These are phyloP conservation scores for Crithidia expoeki DNA, from an alignment of 208 protist genomes.

Conservation along the genomic window DNA sequence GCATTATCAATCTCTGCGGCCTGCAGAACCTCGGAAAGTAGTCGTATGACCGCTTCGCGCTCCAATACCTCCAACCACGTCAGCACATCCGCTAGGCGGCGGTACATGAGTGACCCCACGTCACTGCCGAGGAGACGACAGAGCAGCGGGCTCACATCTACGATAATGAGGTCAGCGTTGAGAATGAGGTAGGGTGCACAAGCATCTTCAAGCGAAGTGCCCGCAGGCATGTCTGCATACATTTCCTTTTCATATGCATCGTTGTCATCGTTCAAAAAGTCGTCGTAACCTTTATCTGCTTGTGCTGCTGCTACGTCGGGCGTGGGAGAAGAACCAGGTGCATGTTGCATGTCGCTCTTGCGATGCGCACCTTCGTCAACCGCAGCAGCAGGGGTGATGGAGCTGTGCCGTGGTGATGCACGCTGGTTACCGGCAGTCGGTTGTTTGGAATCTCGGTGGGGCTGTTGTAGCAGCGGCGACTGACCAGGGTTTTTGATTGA, in stretches of 20 bases:
- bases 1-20: background rate
- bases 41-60: slow-evolving; percentile 11
- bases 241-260: background rate
- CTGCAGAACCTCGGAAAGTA: slow-evolving; percentile 2
- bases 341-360: too few species aligned
- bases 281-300: background rate
- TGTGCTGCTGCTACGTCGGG: background rate
- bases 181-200: slow-evolving; percentile 51
- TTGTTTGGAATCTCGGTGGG: background rate
- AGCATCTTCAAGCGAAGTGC: slow-evolving; percentile 30
- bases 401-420: background rate
- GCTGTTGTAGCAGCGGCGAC: background rate
- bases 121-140: slow-evolving; percentile 49
- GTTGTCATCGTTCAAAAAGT: background rate
- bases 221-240: background rate
- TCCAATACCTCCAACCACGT: slow-evolving; percentile 54
- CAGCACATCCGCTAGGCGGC: slow-evolving; percentile 44
- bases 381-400: background rate
- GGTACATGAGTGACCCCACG: slow-evolving; percentile 32
- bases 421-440: background rate
- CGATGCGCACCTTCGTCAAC: background rate
- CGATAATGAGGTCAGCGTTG: slow-evolving; percentile 41
- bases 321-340: background rate
- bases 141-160: slow-evolving; percentile 56
- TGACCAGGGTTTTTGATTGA: background rate